A percentile compares a stretch with the other conserved stretches of the same genome.
Evolutionary conservation across 306 rosid genomes (phyloP).

Genomic region (Elaeagnus macrophylla): DNA sequence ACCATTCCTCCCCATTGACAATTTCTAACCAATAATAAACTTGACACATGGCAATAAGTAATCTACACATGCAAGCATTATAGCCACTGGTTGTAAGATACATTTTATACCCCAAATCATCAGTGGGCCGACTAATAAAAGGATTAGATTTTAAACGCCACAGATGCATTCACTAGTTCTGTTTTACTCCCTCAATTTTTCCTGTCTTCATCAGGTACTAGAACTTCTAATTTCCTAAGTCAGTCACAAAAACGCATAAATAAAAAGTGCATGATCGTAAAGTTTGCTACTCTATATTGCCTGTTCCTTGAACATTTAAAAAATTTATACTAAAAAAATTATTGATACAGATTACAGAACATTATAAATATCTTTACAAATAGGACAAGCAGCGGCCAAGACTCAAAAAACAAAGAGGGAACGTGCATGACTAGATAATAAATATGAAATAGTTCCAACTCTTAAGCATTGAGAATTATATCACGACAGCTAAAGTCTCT

Average conservation of each 20-base stretch:
- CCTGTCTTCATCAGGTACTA: conserved; percentile 19
- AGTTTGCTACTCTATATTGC: too few species aligned
- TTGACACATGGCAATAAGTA: conserved; percentile 26
- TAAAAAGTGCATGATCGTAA: too few species aligned
- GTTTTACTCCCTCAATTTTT: conserved; percentile 10
- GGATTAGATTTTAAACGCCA: conserved; percentile 19
- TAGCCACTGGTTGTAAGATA: conserved; percentile 19
- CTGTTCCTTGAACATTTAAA: background rate
- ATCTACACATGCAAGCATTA: conserved; percentile 13
- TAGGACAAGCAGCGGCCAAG: too few species aligned
- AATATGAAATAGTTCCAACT: too few species aligned
- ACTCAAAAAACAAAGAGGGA: too few species aligned
- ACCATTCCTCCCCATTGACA: conserved; percentile 1
- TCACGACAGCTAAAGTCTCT: too few species aligned
- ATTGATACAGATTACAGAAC: too few species aligned
- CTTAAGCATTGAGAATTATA: too few species aligned
- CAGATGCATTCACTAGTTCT: conserved; percentile 9
- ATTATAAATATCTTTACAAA: too few species aligned
- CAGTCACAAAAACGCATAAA: too few species aligned
- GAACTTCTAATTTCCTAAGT: background rate
- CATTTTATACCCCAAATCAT: conserved; percentile 20
- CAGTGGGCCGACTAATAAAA: conserved; percentile 22
- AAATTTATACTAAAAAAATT: too few species aligned
- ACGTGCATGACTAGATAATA: too few species aligned
- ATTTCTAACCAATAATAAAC: conserved; percentile 15